These are phyloP conservation scores for Pseudisothecium myosuroides DNA, from an alignment of 225 moss, liverwort and hornwort genomes.

Conservation along the genomic window DNA sequence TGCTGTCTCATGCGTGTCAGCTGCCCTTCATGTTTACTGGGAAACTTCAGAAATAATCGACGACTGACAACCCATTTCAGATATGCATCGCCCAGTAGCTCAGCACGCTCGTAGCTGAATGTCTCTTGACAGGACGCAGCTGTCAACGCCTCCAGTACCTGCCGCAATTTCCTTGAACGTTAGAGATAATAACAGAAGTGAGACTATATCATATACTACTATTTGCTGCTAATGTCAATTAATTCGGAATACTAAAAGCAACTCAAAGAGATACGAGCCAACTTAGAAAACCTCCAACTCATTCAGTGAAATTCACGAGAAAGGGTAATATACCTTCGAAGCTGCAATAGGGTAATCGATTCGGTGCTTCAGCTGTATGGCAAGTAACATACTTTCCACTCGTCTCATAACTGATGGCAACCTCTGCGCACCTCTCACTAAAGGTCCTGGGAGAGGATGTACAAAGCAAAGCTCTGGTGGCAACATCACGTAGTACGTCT, in stretches of 20 bases:
- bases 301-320: not conserved
- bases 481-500: conserved; percentile 98
- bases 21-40: conserved; percentile 96
- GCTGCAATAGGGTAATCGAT: conserved; percentile 76
- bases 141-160: conserved; percentile 97
- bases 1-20: conserved; percentile 98
- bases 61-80: conserved; percentile 99
- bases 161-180: not conserved
- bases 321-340: conserved; percentile 48
- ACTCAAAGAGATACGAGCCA: not conserved
- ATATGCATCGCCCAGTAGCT: conserved; percentile 92
- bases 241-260: not conserved
- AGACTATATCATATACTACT: not conserved
- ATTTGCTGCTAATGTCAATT: not conserved
- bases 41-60: conserved; percentile 82
- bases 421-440: conserved; percentile 91
- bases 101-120: conserved; percentile 95
- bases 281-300: not conserved
- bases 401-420: conserved; percentile 98
- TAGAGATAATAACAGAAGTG: not conserved
- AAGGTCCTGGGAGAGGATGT: conserved; percentile 92
- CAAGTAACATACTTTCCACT: conserved; percentile 97
- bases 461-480: conserved; percentile 98
- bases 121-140: conserved; percentile 99
- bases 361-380: conserved; percentile 83